Evolutionary conservation across 805 yeast species (phyloP).

Genomic region (Zygotorulaspora chibaensis): DNA sequence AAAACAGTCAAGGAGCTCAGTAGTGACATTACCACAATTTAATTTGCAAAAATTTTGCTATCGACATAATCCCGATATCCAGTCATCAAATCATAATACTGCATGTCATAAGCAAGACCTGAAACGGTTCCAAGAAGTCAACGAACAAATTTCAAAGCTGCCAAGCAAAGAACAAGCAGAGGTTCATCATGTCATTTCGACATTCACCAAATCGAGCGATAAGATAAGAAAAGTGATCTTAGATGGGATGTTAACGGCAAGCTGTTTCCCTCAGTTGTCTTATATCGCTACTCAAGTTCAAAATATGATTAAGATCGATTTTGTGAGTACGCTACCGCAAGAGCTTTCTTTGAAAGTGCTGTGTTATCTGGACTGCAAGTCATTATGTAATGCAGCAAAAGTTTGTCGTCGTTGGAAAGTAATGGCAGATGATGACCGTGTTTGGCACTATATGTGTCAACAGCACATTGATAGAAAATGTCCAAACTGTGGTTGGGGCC

Average conservation of each 20-base stretch:
- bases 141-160: constrained; percentile 38
- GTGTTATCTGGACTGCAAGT: constrained; percentile 85
- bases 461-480: constrained; percentile 97
- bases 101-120: constrained; percentile 29
- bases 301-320: constrained; percentile 80
- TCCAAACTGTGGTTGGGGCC: constrained; percentile 98
- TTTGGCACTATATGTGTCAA: constrained; percentile 98
- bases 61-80: constrained; percentile 86
- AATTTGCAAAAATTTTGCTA: constrained; percentile 74
- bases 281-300: constrained; percentile 75
- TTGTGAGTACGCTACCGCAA: constrained; percentile 75
- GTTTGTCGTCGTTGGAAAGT: constrained; percentile 83
- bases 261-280: constrained; percentile 95
- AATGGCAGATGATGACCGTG: constrained; percentile 92
- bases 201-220: constrained; percentile 67
- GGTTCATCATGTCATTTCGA: constrained; percentile 77
- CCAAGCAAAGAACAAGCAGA: constrained; percentile 72
- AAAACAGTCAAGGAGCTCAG: background rate
- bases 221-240: constrained; percentile 70
- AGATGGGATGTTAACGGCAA: constrained; percentile 79
- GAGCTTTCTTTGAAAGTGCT: constrained; percentile 82
- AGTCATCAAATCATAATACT: constrained; percentile 39
- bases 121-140: constrained; percentile 27
- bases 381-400: constrained; percentile 91
- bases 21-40: constrained; percentile 34